Evolutionary conservation across 345 rosid genomes (phyloP).

Genomic region (Mangifera indica): DNA sequence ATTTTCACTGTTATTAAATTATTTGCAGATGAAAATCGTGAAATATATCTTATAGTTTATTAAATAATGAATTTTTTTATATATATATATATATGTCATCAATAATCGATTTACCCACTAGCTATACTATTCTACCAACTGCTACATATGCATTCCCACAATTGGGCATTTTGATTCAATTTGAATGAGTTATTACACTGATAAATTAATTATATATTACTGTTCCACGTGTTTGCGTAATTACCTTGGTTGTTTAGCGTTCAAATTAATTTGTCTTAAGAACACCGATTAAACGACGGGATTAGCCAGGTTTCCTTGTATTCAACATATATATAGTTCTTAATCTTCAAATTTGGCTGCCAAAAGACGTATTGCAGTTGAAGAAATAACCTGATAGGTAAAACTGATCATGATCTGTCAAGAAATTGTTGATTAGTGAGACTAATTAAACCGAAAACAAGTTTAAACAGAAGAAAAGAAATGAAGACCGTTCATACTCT

Average conservation of each 20-base stretch:
- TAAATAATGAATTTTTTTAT: no score
- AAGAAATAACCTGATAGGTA: background rate
- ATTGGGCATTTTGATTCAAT: no score
- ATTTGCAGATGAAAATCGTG: no score
- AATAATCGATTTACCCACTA: no score
- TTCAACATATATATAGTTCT: background rate
- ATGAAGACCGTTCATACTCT: background rate
- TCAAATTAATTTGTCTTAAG: background rate
- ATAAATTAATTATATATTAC: no score
- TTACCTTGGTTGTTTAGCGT: background rate
- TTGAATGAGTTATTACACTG: background rate
- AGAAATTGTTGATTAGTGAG: background rate
- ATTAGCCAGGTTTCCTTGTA: background rate
- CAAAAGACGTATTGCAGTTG: background rate
- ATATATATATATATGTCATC: no score
- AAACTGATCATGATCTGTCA: background rate
- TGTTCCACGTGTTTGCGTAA: background rate
- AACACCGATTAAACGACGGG: background rate
- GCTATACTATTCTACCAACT: no score
- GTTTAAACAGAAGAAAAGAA: no score
- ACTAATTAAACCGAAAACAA: no score
- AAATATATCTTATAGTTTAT: no score
- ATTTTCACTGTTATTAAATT: no score
- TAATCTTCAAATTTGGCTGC: slow-evolving; percentile 10
- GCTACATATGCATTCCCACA: no score